Percentiles rank a stretch among this genome's conserved stretches.
Evolutionary conservation across 768 basidiomycete genomes (phyloP).

Genomic region (Lyophyllum shimeji): DNA sequence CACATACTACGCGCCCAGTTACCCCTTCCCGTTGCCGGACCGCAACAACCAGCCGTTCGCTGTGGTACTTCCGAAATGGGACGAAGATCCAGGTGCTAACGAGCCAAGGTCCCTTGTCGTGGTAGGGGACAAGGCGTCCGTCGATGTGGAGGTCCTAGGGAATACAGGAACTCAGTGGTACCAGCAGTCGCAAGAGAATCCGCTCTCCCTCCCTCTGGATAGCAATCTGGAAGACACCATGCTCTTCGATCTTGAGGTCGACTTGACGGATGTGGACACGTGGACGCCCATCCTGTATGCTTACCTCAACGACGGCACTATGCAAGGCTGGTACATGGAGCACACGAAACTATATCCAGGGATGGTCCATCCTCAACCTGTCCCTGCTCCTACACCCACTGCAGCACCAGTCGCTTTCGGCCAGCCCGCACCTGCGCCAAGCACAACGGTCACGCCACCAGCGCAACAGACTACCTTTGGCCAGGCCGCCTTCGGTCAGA

Average conservation of each 20-base stretch:
- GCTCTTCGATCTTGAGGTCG: slow-evolving; percentile 61
- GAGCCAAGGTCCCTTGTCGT: slow-evolving; percentile 40
- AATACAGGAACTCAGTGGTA: slow-evolving; percentile 42
- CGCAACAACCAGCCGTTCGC: slow-evolving; percentile 38
- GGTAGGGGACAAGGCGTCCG: slow-evolving; percentile 45
- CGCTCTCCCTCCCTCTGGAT: slow-evolving; percentile 65
- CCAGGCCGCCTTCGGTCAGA: not conserved
- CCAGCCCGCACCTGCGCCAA: not conserved
- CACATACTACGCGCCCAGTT: slow-evolving; percentile 35
- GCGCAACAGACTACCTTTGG: slow-evolving; percentile 15
- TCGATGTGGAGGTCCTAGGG: slow-evolving; percentile 48
- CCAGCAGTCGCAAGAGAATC: slow-evolving; percentile 50
- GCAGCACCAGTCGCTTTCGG: not conserved
- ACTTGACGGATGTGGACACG: slow-evolving; percentile 52
- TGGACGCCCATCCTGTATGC: slow-evolving; percentile 64
- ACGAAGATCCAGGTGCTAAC: slow-evolving; percentile 36
- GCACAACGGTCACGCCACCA: not conserved
- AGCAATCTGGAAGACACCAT: slow-evolving; percentile 70
- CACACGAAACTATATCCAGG: slow-evolving; percentile 59
- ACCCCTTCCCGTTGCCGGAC: slow-evolving; percentile 40
- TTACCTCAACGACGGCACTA: slow-evolving; percentile 76
- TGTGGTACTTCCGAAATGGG: slow-evolving; percentile 45
- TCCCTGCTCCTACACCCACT: slow-evolving; percentile 7
- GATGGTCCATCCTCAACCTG: slow-evolving; percentile 36
- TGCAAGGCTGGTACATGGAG: slow-evolving; percentile 72